Evolutionary conservation across 2,329 filamentous ascomycete species (phyloP), one percentile per base, ranked within the genome.

Genomic region (Purpureocillium takamizusanense): DNA sequence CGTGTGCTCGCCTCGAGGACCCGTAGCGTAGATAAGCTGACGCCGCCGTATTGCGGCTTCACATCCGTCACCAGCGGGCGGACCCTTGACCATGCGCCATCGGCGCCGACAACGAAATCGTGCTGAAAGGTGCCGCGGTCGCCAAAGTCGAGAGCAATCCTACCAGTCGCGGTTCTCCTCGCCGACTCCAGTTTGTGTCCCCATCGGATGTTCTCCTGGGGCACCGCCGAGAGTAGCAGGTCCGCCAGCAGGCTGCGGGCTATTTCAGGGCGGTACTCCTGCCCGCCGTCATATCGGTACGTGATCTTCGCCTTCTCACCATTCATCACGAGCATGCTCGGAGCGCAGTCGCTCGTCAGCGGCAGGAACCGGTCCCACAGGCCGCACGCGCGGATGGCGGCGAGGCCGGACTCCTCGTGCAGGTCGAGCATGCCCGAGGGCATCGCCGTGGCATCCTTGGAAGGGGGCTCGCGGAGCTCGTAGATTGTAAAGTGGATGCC

Each of bases 391-490:
- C 53, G 54, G 7, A 76, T 49, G 0, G 67, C 71, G 3, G 55
- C 51, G 5, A 69, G 61, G 0, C 71, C 71, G 1, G 62, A 60
- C 6, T 59, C 47, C 1, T 58, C 53, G 46, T 76, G 70, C 1
- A 77, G 55, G 45, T 76, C 72, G 3, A 76, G 62, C 40, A 53
- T 66, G 10, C 71, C 70, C 6, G 52, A 57, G 3, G 55, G 55
- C 3, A 46, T 40, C 5, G 48, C 36, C 7, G 58, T 43, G 10
- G 54, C 51, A 2, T 46, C 46, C 0, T 44, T 36, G 2, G 50
- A 53, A 9, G 56, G 59, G 10, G 46, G 46, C 1, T 47, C 39
- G 12, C 58, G 57, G 1, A 58, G 48, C 30, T 66, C 62, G 28
- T 54, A 63, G 33, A 67, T 49, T 4, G 51, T 59, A 37, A 53